A percentile compares a stretch with the other conserved stretches of the same genome.
These are phyloP conservation scores for Ganoderma leucocontextum DNA, from an alignment of 1,284 basidiomycete genomes.

Conservation along the genomic window DNA sequence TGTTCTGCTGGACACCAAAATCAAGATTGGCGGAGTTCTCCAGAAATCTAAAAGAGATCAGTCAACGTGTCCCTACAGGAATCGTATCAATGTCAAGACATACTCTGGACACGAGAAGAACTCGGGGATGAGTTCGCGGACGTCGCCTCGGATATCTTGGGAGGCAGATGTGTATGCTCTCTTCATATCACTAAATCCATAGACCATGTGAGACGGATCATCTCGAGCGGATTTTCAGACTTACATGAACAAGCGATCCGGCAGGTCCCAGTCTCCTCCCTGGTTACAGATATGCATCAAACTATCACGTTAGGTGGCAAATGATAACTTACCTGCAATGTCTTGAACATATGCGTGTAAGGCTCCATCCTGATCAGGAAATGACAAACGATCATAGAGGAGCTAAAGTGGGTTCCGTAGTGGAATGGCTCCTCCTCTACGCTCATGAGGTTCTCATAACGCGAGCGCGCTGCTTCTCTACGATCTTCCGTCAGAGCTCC, in stretches of 20 bases:
- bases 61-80: background rate
- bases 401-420: constrained; percentile 95
- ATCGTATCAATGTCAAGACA: constrained; percentile 26
- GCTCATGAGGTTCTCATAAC: constrained; percentile 82
- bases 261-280: constrained; percentile 97
- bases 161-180: constrained; percentile 89
- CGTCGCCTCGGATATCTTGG: constrained; percentile 89
- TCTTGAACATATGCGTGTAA: constrained; percentile 93
- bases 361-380: constrained; percentile 92
- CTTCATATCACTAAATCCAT: constrained; percentile 65
- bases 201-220: background rate
- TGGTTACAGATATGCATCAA: constrained; percentile 37
- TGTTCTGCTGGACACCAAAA: constrained; percentile 86
- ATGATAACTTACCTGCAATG: constrained; percentile 63
- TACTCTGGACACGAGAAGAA: constrained; percentile 87
- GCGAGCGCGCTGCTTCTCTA: constrained; percentile 73
- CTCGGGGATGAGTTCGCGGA: constrained; percentile 94
- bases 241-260: constrained; percentile 89
- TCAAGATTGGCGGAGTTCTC: constrained; percentile 80
- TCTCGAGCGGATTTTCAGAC: constrained; percentile 20
- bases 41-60: constrained; percentile 59
- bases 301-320: background rate
- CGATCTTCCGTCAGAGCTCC: constrained; percentile 85
- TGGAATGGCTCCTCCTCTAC: constrained; percentile 91
- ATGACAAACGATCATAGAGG: constrained; percentile 96